Evolutionary conservation across 495 filamentous ascomycete genomes (phyloP).

Genomic region (Penicillium fimorum): DNA sequence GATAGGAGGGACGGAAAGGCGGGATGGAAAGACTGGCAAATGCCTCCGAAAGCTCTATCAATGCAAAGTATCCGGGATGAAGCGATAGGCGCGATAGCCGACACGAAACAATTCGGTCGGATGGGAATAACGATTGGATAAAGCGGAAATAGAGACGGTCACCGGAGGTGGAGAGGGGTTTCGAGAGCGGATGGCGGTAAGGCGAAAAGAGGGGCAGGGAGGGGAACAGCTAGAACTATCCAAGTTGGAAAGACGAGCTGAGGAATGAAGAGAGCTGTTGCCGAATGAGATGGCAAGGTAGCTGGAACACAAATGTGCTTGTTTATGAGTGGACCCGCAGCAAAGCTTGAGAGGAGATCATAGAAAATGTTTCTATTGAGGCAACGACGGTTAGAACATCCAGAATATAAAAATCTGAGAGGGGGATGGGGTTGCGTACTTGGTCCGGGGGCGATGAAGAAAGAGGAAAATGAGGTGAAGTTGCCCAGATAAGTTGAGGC

Average conservation of each 20-base stretch:
- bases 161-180: conserved; percentile 21
- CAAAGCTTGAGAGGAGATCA: conserved; percentile 28
- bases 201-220: conserved; percentile 17
- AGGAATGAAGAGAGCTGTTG: conserved; percentile 12
- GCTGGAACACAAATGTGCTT: conserved; percentile 11
- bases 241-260: neutral
- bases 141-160: conserved; percentile 11
- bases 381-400: neutral
- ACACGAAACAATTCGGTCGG: conserved; percentile 21
- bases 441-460: conserved; percentile 6
- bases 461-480: conserved; percentile 10
- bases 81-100: conserved; percentile 8
- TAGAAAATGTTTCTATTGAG: conserved; percentile 10
- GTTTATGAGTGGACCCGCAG: conserved; percentile 29
- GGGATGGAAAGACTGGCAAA: conserved; percentile 10
- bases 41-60: conserved; percentile 22
- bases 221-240: conserved; percentile 6
- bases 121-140: conserved; percentile 9
- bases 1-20: conserved; percentile 10
- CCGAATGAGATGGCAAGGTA: conserved; percentile 11
- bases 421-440: conserved; percentile 8
- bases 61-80: conserved; percentile 12
- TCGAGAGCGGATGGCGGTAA: conserved; percentile 20
- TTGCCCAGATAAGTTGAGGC: conserved; percentile 15
- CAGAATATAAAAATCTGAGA: neutral